phyloP scores from a whole-genome alignment of 371 early-diverging fungal species.

The Mortierella sp. region DNA sequence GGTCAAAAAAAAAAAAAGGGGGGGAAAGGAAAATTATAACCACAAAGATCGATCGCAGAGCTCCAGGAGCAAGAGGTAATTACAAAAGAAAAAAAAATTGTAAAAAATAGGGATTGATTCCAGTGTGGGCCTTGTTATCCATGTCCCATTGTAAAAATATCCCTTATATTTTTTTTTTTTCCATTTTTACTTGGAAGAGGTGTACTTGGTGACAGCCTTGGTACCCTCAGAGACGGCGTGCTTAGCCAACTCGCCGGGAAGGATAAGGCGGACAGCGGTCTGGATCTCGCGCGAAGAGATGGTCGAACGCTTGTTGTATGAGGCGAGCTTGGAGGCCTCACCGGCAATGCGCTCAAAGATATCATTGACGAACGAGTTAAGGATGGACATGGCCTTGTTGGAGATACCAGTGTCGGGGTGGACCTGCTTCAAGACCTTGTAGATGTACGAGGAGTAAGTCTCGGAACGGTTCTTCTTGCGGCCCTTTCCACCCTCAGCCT shows the following conservation, averaged over 20 bases:
- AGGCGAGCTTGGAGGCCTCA: slow-evolving; percentile 92
- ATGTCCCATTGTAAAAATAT: not conserved
- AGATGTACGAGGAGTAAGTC: slow-evolving; percentile 95
- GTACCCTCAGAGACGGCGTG: slow-evolving; percentile 98
- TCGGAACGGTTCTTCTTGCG: slow-evolving; percentile 80
- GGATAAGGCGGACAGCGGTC: slow-evolving; percentile 67
- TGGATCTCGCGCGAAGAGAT: slow-evolving; percentile 96
- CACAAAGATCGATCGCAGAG: slow-evolving; percentile 11
- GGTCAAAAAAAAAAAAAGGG: slow-evolving; percentile 15
- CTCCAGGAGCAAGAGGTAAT: slow-evolving; percentile 19
- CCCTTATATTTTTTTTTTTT: not conserved
- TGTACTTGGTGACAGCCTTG: slow-evolving; percentile 98
- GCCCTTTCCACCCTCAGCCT: slow-evolving; percentile 64
- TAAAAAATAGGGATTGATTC: slow-evolving; percentile 1
- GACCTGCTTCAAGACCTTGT: slow-evolving; percentile 97
- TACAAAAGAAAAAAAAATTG: slow-evolving; percentile 34
- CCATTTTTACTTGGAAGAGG: slow-evolving; percentile 74
- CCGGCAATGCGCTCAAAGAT: slow-evolving; percentile 94
- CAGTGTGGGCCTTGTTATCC: slow-evolving; percentile 29
- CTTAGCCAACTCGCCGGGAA: slow-evolving; percentile 90
- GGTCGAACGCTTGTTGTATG: slow-evolving; percentile 94
- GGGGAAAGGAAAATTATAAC: slow-evolving; percentile 26
- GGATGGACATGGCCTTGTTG: slow-evolving; percentile 98
- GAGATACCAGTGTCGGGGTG: slow-evolving; percentile 98
- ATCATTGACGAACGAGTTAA: slow-evolving; percentile 98